Conservation (phyloP, 2,329 filamentous ascomycete genomes). For the Pseudopyrenochaeta lycopersici region DNA sequence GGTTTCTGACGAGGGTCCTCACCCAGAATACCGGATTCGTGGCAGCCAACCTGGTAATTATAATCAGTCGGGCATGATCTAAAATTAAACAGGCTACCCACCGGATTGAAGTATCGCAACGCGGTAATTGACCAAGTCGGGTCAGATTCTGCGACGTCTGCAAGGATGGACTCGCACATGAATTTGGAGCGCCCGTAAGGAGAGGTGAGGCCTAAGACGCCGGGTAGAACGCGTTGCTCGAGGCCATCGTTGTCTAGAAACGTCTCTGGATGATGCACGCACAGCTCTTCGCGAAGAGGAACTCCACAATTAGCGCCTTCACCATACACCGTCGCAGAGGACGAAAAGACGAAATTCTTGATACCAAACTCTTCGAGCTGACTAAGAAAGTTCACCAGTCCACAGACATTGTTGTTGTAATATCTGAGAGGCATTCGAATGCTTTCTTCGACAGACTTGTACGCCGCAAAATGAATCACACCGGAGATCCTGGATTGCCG, state of each 20-base stretch:
- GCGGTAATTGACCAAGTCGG: constrained; percentile 70
- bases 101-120: constrained; percentile 73
- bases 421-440: constrained; percentile 69
- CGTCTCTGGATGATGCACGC: constrained; percentile 60
- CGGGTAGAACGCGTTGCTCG: constrained; percentile 55
- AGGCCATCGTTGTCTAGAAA: constrained; percentile 55
- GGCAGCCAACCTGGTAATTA: constrained; percentile 62
- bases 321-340: constrained; percentile 73
- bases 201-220: constrained; percentile 67
- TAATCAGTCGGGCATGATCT: constrained; percentile 12
- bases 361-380: constrained; percentile 67
- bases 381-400: constrained; percentile 67
- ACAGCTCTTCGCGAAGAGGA: constrained; percentile 65
- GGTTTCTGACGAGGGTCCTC: constrained; percentile 70
- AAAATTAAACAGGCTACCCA: constrained; percentile 16
- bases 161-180: constrained; percentile 72
- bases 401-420: constrained; percentile 73
- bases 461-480: constrained; percentile 75
- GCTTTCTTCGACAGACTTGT: constrained; percentile 72
- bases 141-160: constrained; percentile 68
- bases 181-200: constrained; percentile 74
- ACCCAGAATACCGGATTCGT: constrained; percentile 69
- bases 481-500: constrained; percentile 64
- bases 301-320: constrained; percentile 53
- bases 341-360: constrained; percentile 73